Evolutionary conservation across 208 protist genomes (phyloP).

Genomic region (Wallacemonas sp.): DNA sequence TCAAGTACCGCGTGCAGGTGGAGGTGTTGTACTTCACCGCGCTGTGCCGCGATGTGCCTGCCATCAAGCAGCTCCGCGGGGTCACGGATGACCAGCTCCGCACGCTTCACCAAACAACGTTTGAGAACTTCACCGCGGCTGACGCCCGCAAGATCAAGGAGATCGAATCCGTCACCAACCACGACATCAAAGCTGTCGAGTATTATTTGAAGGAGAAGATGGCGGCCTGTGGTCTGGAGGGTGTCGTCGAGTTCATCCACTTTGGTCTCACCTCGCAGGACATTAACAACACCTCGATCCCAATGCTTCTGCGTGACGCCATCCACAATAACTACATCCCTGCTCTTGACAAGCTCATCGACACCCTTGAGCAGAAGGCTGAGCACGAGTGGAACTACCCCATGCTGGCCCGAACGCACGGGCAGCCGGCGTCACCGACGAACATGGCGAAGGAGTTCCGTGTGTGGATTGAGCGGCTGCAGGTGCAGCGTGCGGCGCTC

Average conservation of each 20-base stretch:
- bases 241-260: conserved; percentile 94
- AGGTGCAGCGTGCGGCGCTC: conserved; percentile 68
- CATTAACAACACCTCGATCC: conserved; percentile 96
- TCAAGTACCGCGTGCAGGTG: conserved; percentile 90
- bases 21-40: conserved; percentile 92
- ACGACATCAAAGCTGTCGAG: conserved; percentile 97
- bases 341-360: conserved; percentile 49
- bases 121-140: conserved; percentile 72
- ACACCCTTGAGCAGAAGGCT: conserved; percentile 45
- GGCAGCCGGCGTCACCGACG: conserved; percentile 94
- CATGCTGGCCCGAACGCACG: conserved; percentile 95
- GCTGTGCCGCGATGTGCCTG: conserved; percentile 60
- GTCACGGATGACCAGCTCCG: conserved; percentile 56
- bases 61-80: conserved; percentile 42
- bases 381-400: conserved; percentile 69
- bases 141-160: conserved; percentile 90
- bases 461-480: conserved; percentile 91
- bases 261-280: conserved; percentile 97
- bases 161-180: conserved; percentile 94
- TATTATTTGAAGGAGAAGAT: conserved; percentile 96
- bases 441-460: conserved; percentile 92
- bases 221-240: conserved; percentile 44
- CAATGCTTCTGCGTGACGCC: conserved; percentile 91
- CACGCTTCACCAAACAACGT: conserved; percentile 45
- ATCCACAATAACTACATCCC: conserved; percentile 77